A percentile compares a stretch with the other conserved stretches of the same genome.
Evolutionary conservation across 2,329 filamentous ascomycete species (phyloP).

Genomic region (Karstenula rhodostoma): DNA sequence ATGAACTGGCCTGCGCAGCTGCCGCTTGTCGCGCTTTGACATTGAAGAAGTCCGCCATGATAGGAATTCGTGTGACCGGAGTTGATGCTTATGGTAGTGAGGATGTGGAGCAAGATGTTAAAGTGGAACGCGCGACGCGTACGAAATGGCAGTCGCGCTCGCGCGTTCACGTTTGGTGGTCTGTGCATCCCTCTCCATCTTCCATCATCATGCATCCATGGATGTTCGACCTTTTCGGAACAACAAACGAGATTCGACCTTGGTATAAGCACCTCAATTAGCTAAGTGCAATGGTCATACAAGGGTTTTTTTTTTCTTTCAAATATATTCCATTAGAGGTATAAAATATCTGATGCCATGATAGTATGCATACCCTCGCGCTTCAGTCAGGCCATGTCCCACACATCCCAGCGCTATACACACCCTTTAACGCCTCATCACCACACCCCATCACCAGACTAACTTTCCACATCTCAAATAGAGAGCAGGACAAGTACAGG

Average conservation of each 20-base stretch:
- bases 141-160: slow-evolving; percentile 23
- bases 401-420: not conserved
- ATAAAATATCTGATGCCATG: not conserved
- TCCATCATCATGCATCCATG: not conserved
- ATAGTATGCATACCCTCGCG: slow-evolving; percentile 1
- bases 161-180: slow-evolving; percentile 42
- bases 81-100: slow-evolving; percentile 6
- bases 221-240: not conserved
- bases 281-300: not conserved
- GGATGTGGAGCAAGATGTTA: slow-evolving; percentile 26
- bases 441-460: not conserved
- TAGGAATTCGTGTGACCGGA: slow-evolving; percentile 11
- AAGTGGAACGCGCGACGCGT: slow-evolving; percentile 44
- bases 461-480: not conserved
- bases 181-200: slow-evolving; percentile 18
- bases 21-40: slow-evolving; percentile 82
- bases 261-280: not conserved
- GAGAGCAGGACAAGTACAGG: not conserved
- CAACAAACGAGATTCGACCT: not conserved
- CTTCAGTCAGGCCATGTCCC: slow-evolving; percentile 7
- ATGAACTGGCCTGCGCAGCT: slow-evolving; percentile 75
- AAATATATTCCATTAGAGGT: not conserved
- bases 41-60: slow-evolving; percentile 93
- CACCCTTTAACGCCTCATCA: not conserved
- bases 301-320: not conserved